phyloP scores from a whole-genome alignment of 257 asterid species.

The Penstemon newberryi region DNA sequence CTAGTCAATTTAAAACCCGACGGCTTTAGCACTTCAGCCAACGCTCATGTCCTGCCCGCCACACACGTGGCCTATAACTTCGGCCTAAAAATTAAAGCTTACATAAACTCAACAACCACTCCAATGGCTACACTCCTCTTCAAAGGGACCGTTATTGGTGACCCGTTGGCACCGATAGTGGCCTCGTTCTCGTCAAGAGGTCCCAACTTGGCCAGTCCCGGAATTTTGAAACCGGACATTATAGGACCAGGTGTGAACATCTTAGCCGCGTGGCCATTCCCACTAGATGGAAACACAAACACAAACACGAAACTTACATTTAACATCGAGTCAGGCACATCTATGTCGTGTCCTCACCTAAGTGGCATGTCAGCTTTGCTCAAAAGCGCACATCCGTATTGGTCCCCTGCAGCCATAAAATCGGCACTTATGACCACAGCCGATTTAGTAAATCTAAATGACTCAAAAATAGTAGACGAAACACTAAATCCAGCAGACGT shows the following conservation, averaged over 20 bases:
- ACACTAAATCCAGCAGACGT: constrained; percentile 28
- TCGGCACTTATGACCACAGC: constrained; percentile 43
- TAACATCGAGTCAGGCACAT: constrained; percentile 37
- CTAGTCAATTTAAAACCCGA: constrained; percentile 6
- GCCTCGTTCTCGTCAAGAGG: constrained; percentile 40
- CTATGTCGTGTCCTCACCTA: constrained; percentile 43
- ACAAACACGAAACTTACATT: constrained; percentile 23
- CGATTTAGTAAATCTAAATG: constrained; percentile 8
- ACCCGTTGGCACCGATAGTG: constrained; percentile 28
- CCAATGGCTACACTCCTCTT: constrained; percentile 32
- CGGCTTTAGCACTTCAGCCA: constrained; percentile 28
- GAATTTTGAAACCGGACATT: constrained; percentile 44
- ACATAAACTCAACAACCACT: constrained; percentile 26
- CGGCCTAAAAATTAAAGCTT: constrained; percentile 29
- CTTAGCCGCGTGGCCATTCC: constrained; percentile 39
- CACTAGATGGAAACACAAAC: constrained; percentile 21
- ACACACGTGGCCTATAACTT: constrained; percentile 17
- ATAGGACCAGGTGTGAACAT: constrained; percentile 43
- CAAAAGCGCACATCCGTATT: constrained; percentile 35
- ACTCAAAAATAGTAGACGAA: constrained; percentile 27
- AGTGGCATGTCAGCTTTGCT: constrained; percentile 39
- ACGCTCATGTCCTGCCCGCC: constrained; percentile 35
- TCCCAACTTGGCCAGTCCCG: constrained; percentile 29
- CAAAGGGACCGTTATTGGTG: constrained; percentile 35
- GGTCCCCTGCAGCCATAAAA: constrained; percentile 44